Base-by-base conservation (phyloP, 768 basidiomycete genomes). In the Chiua virens region DNA sequence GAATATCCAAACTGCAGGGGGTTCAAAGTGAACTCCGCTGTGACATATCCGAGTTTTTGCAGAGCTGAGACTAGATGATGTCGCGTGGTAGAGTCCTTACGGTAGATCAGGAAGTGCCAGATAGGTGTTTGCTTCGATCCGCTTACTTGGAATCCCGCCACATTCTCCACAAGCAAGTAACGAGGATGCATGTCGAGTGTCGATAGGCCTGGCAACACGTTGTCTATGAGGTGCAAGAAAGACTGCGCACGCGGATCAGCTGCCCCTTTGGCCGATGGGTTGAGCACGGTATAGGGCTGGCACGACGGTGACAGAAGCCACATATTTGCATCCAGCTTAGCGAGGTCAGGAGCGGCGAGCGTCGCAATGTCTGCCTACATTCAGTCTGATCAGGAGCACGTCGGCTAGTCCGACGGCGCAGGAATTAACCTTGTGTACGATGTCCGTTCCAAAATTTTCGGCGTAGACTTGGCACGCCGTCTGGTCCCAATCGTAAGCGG, bases 401-500 rank as follows among this genome's bases (percentile, higher is more conserved):
- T 15, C 11, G 22, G 3, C 8, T 14, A 21, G 15, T 17, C 15
- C 21, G 13, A 23, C 23, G 25, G 41, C 32, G 23, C 0, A 49
- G 25, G 42, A 30, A 36, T 48, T 18, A 44, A 65, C 56, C 45
- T 53, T 86, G 60, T 69, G 65, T 15, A 80, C 76, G 25, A 80
- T 60, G 21, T 72, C 60, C 9, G 60, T 45, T 7, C 79, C 79
- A 61, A 82, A 71, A 66, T 91, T 90, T 18, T 77, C 74, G 18
- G 68, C 68, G 66, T 92, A 92, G 17, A 89, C 87, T 47, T 76
- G 76, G 57, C 83, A 85, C 32, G 87, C 87, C 18, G 73, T 75
- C 57, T 82, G 87, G 71, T 91, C 89, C 87, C 89, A 90, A 65
- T 92, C 90, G 61, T 85, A 89, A n/a, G 89, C 87, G 53, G 78